A percentile compares a stretch with the other conserved stretches of the same genome.
Conservation (phyloP, 306 rosid species). For the Trifolium subterraneum region DNA sequence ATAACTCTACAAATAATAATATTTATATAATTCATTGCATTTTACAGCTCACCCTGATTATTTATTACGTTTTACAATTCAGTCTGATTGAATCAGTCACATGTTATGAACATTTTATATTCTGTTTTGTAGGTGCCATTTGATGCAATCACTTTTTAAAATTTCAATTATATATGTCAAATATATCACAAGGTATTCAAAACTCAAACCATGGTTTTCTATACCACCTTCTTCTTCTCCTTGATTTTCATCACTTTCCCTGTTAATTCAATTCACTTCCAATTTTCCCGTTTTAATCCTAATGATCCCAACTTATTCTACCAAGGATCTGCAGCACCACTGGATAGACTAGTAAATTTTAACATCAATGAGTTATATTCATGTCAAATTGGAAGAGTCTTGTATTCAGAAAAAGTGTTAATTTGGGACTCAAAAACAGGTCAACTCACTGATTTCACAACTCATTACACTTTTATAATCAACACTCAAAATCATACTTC, state of each 20-base stretch:
- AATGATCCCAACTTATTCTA: background rate
- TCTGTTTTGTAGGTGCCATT: too few species aligned
- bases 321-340: background rate
- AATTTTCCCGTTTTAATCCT: background rate
- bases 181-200: too few species aligned
- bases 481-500: background rate
- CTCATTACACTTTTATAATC: slow-evolving; percentile 48
- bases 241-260: background rate
- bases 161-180: too few species aligned
- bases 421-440: slow-evolving; percentile 48
- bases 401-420: slow-evolving; percentile 39
- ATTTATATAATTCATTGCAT: too few species aligned
- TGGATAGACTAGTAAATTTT: background rate
- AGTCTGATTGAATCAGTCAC: too few species aligned
- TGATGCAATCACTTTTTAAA: too few species aligned
- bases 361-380: background rate
- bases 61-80: too few species aligned
- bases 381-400: slow-evolving; percentile 7
- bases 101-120: too few species aligned
- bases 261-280: background rate
- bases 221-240: too few species aligned
- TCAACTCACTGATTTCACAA: slow-evolving; percentile 44
- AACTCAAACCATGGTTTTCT: too few species aligned
- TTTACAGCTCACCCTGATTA: too few species aligned
- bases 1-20: too few species aligned